Evolutionary conservation across 208 protist genomes (phyloP), one percentile per base, ranked within the genome.

Genomic region (Tritrichomonas foetus): DNA sequence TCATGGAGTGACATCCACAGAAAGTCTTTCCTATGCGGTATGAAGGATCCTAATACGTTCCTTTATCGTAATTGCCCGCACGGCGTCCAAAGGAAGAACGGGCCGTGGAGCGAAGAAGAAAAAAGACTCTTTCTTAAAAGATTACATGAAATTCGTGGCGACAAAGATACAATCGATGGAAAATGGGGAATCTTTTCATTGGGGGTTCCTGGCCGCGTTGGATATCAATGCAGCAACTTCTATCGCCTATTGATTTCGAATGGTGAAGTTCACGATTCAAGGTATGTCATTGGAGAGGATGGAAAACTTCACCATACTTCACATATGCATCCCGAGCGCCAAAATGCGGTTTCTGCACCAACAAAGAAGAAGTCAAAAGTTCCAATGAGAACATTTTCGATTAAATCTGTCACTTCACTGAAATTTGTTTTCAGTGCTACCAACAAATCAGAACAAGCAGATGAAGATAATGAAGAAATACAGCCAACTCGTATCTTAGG

Each of bases 171-270:
- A 1, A 89, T 89, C 8, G 89, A 96, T 39, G 96, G 95, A 11
- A 94, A 96, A 72, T 97, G 96, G 96, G 96, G 96, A 64, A 93
- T 96, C 9, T 97, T 97, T 82, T 94, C 94, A 22, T 94, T 95
- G 94, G 44, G 78, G n/a, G 96, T 97, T 69, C 96, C 95, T 25
- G 96, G 96, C 0, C 94, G 96, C 47, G 96, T 97, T 22, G 96
- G 96, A 11, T 97, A 97, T 69, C 96, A 97, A 39, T 93, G 89
- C 55, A 69, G 50, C 50, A 93, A 93, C 36, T 93, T 72, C 33
- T 93, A 93, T 33, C 22, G 89, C 1, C 13, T 57, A 13, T 33
- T 93, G 5, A 64, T 93, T n/a, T 13, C 25, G 22, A 36, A 16
- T 39, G 55, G 57, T 8, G 50, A 69, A 69, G 47, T 93, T 33